phyloP scores from a whole-genome alignment of 331 rosid species.

The Pyrus hybrid region DNA sequence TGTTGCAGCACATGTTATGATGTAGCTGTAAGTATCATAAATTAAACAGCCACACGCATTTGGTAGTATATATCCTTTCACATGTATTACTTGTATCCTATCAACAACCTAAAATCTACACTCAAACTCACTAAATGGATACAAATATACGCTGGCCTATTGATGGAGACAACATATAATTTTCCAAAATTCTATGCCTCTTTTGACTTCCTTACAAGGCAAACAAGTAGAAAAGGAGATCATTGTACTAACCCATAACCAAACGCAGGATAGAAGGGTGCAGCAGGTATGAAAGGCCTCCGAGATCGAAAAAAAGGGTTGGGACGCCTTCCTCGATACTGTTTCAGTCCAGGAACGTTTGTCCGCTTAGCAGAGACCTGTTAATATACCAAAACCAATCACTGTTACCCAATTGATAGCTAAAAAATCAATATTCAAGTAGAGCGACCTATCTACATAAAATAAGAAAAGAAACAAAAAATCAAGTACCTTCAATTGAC shows the following conservation, averaged over 20 bases:
- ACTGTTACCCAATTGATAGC: neutral
- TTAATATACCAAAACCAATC: slow-evolving; percentile 16
- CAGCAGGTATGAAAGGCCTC: slow-evolving; percentile 75
- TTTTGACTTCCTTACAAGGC: neutral
- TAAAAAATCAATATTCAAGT: neutral
- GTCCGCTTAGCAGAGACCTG: slow-evolving; percentile 98
- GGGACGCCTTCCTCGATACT: slow-evolving; percentile 75
- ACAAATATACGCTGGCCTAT: neutral
- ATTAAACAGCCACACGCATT: no score
- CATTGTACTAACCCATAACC: slow-evolving; percentile 63
- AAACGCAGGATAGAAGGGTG: slow-evolving; percentile 64
- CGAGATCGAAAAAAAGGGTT: slow-evolving; percentile 48
- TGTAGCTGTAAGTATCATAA: no score
- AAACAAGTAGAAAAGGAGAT: neutral
- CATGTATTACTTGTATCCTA: no score
- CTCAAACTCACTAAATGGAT: no score
- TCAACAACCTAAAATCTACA: no score
- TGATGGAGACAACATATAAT: neutral
- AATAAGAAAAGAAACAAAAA: neutral
- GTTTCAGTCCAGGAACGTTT: slow-evolving; percentile 93
- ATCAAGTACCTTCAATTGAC: slow-evolving; percentile 76
- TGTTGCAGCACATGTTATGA: no score
- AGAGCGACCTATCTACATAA: neutral
- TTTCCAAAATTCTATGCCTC: neutral
- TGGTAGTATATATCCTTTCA: no score